A percentile compares a stretch with the other conserved stretches of the same genome.
These are phyloP conservation scores for Talaromyces sp. DNA, from an alignment of 2,329 filamentous ascomycete species.

Conservation along the genomic window DNA sequence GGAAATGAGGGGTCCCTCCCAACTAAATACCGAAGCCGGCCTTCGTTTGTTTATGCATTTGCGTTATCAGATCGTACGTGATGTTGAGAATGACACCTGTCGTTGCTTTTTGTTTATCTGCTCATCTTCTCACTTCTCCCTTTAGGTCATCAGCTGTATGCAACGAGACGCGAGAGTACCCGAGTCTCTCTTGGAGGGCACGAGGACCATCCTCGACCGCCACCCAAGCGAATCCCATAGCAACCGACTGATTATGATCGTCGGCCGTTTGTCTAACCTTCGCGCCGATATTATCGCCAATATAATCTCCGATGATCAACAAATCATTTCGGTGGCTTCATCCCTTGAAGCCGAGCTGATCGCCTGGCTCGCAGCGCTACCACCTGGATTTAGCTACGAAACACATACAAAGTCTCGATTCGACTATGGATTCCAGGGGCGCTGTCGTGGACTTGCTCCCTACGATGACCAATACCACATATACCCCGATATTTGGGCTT, in stretches of 20 bases:
- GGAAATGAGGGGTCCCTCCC: constrained; percentile 44
- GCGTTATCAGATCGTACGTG: constrained; percentile 59
- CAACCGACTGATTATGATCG: constrained; percentile 33
- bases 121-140: constrained; percentile 5
- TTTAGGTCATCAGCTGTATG: constrained; percentile 41
- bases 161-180: constrained; percentile 36
- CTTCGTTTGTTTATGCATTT: constrained; percentile 59
- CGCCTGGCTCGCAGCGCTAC: constrained; percentile 33
- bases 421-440: constrained; percentile 40
- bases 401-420: constrained; percentile 25
- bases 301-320: constrained; percentile 25
- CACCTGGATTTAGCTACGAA: constrained; percentile 32
- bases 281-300: constrained; percentile 35
- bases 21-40: constrained; percentile 47
- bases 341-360: constrained; percentile 39
- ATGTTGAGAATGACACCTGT: neutral
- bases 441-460: constrained; percentile 26
- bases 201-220: constrained; percentile 32
- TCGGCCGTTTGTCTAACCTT: constrained; percentile 35
- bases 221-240: constrained; percentile 32
- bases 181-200: constrained; percentile 34
- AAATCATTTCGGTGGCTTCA: constrained; percentile 36
- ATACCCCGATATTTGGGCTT: constrained; percentile 58
- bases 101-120: neutral
- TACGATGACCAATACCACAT: constrained; percentile 59